Percentiles rank a stretch among this genome's conserved stretches.
phyloP scores from a whole-genome alignment of 2,329 filamentous ascomycete species.

The Gremmenia infestans region DNA sequence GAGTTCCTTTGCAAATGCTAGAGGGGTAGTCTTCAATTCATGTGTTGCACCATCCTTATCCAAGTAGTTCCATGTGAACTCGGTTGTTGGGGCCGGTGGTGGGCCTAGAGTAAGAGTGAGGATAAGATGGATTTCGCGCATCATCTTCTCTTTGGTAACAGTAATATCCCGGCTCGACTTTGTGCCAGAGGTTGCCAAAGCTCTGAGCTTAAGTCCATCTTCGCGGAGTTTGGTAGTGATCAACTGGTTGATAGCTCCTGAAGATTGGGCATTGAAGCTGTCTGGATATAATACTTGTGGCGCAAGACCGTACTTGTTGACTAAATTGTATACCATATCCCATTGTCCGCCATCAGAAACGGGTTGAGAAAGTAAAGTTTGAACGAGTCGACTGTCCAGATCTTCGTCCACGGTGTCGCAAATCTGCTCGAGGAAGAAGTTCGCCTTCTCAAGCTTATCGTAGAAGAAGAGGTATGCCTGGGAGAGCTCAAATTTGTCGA shows the following conservation, averaged over 20 bases:
- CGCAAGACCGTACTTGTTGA: slow-evolving; percentile 83
- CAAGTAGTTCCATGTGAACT: slow-evolving; percentile 77
- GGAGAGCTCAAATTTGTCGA: slow-evolving; percentile 77
- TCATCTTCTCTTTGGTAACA: slow-evolving; percentile 64
- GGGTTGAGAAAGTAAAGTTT: slow-evolving; percentile 61
- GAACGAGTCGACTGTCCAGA: slow-evolving; percentile 68
- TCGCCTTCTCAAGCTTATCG: slow-evolving; percentile 90
- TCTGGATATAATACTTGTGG: slow-evolving; percentile 80
- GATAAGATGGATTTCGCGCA: slow-evolving; percentile 74
- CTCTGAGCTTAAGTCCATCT: slow-evolving; percentile 68
- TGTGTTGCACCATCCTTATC: slow-evolving; percentile 63
- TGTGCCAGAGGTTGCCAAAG: slow-evolving; percentile 38
- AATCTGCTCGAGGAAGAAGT: slow-evolving; percentile 83
- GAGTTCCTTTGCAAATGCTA: slow-evolving; percentile 66
- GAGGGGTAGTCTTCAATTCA: slow-evolving; percentile 59
- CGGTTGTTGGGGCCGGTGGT: slow-evolving; percentile 61
- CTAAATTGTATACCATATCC: slow-evolving; percentile 87
- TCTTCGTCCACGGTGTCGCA: slow-evolving; percentile 68
- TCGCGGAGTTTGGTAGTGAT: slow-evolving; percentile 85
- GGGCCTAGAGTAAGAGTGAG: slow-evolving; percentile 79
- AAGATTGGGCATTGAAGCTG: slow-evolving; percentile 71
- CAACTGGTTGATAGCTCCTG: slow-evolving; percentile 63
- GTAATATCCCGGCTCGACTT: slow-evolving; percentile 30
- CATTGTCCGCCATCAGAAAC: slow-evolving; percentile 82
- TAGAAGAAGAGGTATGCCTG: slow-evolving; percentile 88